Conservation (phyloP, 2,329 filamentous ascomycete species). For the Gliomastix tumulicola region DNA sequence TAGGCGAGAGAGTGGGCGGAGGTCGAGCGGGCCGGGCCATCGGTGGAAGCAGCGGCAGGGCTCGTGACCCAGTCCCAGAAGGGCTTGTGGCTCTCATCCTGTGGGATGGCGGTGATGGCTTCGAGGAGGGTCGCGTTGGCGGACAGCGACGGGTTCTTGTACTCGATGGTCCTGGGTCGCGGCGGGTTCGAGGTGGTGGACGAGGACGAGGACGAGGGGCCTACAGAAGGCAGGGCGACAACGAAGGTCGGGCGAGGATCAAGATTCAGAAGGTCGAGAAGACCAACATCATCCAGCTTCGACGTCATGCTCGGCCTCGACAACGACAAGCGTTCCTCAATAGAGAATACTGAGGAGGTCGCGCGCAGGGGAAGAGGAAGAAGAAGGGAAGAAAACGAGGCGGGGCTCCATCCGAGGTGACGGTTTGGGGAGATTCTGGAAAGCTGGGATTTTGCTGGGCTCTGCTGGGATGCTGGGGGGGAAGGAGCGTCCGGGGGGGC, state of each 20-base stretch:
- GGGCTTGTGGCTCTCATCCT: constrained; percentile 17
- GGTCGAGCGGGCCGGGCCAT: constrained; percentile 1
- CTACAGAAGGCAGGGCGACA: constrained; percentile 10
- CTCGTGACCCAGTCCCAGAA: constrained; percentile 32
- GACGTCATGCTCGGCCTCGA: constrained; percentile 3
- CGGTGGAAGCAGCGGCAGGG: constrained; percentile 4
- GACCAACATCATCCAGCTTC: constrained; percentile 14
- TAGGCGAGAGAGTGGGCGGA: constrained; percentile 17
- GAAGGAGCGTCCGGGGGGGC: too few species aligned
- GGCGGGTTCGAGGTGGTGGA: not conserved
- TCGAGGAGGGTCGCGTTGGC: constrained; percentile 19
- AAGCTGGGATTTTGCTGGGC: too few species aligned
- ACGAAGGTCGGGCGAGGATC: constrained; percentile 35
- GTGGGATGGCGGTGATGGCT: constrained; percentile 18
- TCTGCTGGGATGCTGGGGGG: too few species aligned
- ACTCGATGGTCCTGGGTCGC: constrained; percentile 16
- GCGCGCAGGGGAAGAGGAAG: not conserved
- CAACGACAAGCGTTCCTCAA: not conserved
- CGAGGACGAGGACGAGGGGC: not conserved
- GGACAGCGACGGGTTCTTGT: constrained; percentile 29
- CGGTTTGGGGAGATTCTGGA: too few species aligned
- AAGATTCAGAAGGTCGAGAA: constrained; percentile 30
- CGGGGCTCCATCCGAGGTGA: too few species aligned
- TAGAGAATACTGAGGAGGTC: too few species aligned
- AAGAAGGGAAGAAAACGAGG: too few species aligned